These are phyloP conservation scores for Ophiorrhiza pumila DNA, from an alignment of 257 asterid genomes.

Conservation along the genomic window DNA sequence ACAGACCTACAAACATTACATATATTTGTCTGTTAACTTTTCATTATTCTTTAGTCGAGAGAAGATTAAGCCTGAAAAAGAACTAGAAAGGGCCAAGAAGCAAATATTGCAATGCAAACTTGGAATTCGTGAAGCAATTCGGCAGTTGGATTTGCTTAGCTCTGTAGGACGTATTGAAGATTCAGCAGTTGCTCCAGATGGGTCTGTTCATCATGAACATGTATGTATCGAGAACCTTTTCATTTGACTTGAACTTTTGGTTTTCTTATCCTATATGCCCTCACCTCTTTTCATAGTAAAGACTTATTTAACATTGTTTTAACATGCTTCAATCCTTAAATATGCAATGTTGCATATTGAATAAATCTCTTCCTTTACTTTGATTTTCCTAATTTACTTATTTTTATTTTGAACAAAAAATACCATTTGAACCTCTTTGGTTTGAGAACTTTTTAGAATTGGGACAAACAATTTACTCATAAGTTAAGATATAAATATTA, in stretches of 20 bases:
- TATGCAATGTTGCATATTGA: not conserved
- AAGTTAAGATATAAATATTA: not conserved
- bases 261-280: not conserved
- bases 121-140: constrained; percentile 92
- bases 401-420: not conserved
- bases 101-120: constrained; percentile 87
- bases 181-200: constrained; percentile 75
- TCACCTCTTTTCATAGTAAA: not conserved
- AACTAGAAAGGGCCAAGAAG: constrained; percentile 75
- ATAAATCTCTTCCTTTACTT: not conserved
- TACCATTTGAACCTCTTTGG: not conserved
- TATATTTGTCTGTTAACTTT: constrained; percentile 11
- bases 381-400: not conserved
- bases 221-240: constrained; percentile 37
- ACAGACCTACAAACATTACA: not conserved
- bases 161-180: constrained; percentile 67
- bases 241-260: not conserved
- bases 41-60: constrained; percentile 64
- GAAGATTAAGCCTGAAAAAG: constrained; percentile 86
- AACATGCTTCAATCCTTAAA: not conserved
- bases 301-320: not conserved
- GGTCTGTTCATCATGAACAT: constrained; percentile 89
- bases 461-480: not conserved
- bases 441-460: not conserved
- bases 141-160: constrained; percentile 75